phyloP scores from a whole-genome alignment of 2,329 filamentous ascomycete genomes.

The Diatrype stigma region DNA sequence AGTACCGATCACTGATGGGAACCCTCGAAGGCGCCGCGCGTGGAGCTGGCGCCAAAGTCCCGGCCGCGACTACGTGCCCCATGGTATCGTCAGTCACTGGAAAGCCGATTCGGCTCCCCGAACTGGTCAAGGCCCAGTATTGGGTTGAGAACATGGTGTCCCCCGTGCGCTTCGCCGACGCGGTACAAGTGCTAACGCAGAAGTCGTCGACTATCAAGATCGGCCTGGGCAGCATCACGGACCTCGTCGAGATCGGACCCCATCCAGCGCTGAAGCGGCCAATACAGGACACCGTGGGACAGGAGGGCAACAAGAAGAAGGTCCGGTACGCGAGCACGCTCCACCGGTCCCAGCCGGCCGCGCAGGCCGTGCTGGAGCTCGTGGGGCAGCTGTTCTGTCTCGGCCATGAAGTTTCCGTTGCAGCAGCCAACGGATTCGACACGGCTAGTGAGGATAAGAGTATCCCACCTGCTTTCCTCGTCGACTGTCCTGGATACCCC shows the following conservation, averaged over 20 bases:
- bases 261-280: constrained; percentile 25
- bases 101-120: too few species aligned
- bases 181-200: constrained; percentile 9
- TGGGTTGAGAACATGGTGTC: constrained; percentile 1
- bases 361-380: constrained; percentile 18
- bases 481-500: constrained; percentile 35
- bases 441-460: not conserved
- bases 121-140: not conserved
- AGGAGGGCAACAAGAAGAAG: constrained; percentile 13
- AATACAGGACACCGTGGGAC: constrained; percentile 21
- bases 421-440: constrained; percentile 16
- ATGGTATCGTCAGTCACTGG: constrained; percentile 3
- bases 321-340: constrained; percentile 17
- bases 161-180: not conserved
- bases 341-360: constrained; percentile 13
- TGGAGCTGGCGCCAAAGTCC: not conserved
- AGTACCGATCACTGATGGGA: constrained; percentile 7
- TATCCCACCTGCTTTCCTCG: constrained; percentile 17
- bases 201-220: constrained; percentile 19
- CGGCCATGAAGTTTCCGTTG: constrained; percentile 19
- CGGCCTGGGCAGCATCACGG: constrained; percentile 16
- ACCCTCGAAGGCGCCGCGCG: constrained; percentile 10
- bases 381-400: constrained; percentile 21
- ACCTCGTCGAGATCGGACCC: constrained; percentile 29
- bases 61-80: too few species aligned